Evolutionary conservation across 148 eudicot genomes (phyloP), one percentile per base, ranked within the genome.

Genomic region (Fallopia convolvulus): DNA sequence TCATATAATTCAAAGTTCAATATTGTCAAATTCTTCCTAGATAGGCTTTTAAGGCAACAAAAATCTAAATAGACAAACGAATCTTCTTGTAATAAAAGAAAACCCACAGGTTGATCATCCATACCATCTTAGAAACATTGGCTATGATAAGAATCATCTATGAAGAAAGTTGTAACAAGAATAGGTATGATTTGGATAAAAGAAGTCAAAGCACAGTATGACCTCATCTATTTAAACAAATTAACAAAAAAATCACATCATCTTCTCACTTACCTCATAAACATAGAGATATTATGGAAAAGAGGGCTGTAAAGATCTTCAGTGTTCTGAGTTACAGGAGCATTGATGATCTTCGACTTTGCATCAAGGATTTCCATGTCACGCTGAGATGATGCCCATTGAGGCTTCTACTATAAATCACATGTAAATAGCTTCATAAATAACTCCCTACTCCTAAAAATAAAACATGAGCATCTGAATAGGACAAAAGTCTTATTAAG

Each of bases 341-440:
- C 85, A 78, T 72, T 86, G 74, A 83, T 81, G 71, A 93, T 91
- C 85, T 90, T 86, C 47, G 72, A 66, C 79, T 86, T 93, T 26
- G 98, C 97, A 78, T 82, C 86, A 53, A 86, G 46, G 74, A 91
- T 85, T 79, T 93, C 98, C 84, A 81, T 87, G 79, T 93, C 97
- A 52, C 86, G 92, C 15, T 73, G 83, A 23, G 94, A 85, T 44
- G 89, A 83, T 7, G 46, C 44, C 94, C 92, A 80, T 74, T 88
- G 87, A 48, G 89, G 91, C 80, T 90, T 93, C 98, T 93, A 83
- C 83, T 85, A 76, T 75, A 83, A 44, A 44, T 78, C 76, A 85
- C 78, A 80, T 50, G 63, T 15, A 52, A 58, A 44, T 26, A 42
- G 75, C 75, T 72, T 72, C 75, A 42, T 49, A 46, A 30, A 65